Evolutionary conservation across 768 basidiomycete species (phyloP).

Genomic region (Calocera viscosa): DNA sequence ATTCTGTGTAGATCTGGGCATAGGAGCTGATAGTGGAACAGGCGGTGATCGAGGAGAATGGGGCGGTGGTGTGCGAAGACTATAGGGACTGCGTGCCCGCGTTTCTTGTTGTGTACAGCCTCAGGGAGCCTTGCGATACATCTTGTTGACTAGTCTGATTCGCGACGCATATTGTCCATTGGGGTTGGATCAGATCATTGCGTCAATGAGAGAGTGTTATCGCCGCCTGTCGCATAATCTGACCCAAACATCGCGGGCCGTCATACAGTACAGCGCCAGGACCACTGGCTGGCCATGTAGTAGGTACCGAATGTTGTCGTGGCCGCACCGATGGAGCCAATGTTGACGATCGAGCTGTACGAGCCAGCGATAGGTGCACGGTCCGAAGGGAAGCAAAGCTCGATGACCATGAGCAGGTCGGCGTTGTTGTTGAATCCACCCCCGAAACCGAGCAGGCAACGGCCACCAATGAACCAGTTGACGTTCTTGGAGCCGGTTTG

Average conservation of each 20-base stretch:
- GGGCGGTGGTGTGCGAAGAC: not conserved
- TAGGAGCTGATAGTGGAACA: not conserved
- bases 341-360: conserved; percentile 12
- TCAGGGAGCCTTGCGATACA: not conserved
- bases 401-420: conserved; percentile 14
- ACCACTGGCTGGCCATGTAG: conserved; percentile 10
- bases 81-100: not conserved
- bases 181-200: too few species aligned
- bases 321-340: conserved; percentile 14
- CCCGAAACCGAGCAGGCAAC: conserved; percentile 13
- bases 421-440: conserved; percentile 13
- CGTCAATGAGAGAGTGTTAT: too few species aligned
- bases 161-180: too few species aligned
- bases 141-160: too few species aligned
- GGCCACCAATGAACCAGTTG: conserved; percentile 14
- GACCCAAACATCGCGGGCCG: too few species aligned
- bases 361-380: conserved; percentile 10
- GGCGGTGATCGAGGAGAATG: not conserved
- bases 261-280: too few species aligned
- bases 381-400: conserved; percentile 14
- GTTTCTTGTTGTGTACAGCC: not conserved
- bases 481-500: not conserved
- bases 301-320: conserved; percentile 12
- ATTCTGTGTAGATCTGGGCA: not conserved
- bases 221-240: too few species aligned